Base-by-base conservation (phyloP, 2,329 filamentous ascomycete species). In the Colletotrichum sp. region DNA sequence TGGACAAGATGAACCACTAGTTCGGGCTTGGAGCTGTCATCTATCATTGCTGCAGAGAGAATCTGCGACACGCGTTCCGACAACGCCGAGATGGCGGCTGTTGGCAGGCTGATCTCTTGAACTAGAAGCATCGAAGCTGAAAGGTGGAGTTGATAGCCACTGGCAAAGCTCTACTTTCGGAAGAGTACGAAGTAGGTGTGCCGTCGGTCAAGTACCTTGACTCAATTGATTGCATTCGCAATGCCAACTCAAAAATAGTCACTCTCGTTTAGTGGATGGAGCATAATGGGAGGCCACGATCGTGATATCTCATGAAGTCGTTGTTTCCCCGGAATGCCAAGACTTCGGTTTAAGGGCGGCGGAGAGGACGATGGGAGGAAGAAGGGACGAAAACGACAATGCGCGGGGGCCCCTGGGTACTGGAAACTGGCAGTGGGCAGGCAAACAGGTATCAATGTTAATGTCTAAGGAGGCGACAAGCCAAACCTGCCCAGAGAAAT, bases 401-500 rank as follows among this genome's bases (percentile, higher is more conserved):
- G n/a, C 66, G 19, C 13, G 72, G 72, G 34, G 8, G 1, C n/a
- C 16, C 32, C 16, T 27, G 29, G 65, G 44, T 74, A 71, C 67
- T 34, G 44, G 72, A 61, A 34, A 57, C 59, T 36, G 49, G 25
- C 2, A 16, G 13, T 57, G 15, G 22, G 25, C 34, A 19, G 12
- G 9, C 29, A 59, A 59, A 59, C 39, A 71, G 22, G 66, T 32
- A 70, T 25, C 16, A 27, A 6, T 64, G 13, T 32, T 34, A 55
- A 16, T 57, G 44, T 55, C 16, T 19, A 52, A 16, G 22, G 59
- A 55, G 68, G 16, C 11, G 9, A 34, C n/a, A 63, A 39, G 34
- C 52, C 27, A 72, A 72, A 75, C 68, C 30, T 30, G 68, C 72
- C 72, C 44, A 72, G 62, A 66, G 36, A 16, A 27, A 62, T 39